Evolutionary conservation across 2,329 filamentous ascomycete genomes (phyloP).

Genomic region (Phialemoniopsis sp.): DNA sequence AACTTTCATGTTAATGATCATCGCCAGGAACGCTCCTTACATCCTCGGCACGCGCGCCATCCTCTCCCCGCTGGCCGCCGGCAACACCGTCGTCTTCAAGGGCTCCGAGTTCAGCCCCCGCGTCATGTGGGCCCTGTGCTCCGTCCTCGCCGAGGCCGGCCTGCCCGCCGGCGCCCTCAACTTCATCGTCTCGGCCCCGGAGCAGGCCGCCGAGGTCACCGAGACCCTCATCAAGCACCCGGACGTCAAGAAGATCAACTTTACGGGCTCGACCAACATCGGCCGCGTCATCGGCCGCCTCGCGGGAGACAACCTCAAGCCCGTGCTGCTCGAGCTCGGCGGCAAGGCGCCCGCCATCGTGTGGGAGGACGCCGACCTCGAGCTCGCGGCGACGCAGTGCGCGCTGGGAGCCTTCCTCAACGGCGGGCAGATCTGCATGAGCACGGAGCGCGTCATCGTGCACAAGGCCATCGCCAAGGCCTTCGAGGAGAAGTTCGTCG

Average conservation of each 20-base stretch:
- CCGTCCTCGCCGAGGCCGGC: conserved; percentile 68
- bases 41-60: conserved; percentile 52
- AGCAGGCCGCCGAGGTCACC: conserved; percentile 18
- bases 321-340: conserved; percentile 74
- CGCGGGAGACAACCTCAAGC: conserved; percentile 73
- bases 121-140: conserved; percentile 57
- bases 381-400: conserved; percentile 64
- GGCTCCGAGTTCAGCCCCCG: conserved; percentile 65
- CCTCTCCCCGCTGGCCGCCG: conserved; percentile 64
- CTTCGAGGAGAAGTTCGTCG: conserved; percentile 10
- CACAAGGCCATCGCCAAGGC: conserved; percentile 15
- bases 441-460: conserved; percentile 56
- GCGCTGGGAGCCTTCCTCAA: conserved; percentile 55
- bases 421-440: conserved; percentile 69
- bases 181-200: conserved; percentile 60
- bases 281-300: conserved; percentile 68
- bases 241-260: conserved; percentile 73
- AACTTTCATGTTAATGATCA: conserved; percentile 3
- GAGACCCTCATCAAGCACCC: conserved; percentile 3
- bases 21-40: conserved; percentile 51
- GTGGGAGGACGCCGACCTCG: conserved; percentile 73
- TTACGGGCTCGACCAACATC: conserved; percentile 73
- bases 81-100: conserved; percentile 75
- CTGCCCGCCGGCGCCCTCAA: conserved; percentile 73
- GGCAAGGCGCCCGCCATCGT: conserved; percentile 79